Percentiles rank a stretch among this genome's conserved stretches.
These are phyloP conservation scores for Lumnitzera littorea DNA, from an alignment of 345 rosid species.

Conservation along the genomic window DNA sequence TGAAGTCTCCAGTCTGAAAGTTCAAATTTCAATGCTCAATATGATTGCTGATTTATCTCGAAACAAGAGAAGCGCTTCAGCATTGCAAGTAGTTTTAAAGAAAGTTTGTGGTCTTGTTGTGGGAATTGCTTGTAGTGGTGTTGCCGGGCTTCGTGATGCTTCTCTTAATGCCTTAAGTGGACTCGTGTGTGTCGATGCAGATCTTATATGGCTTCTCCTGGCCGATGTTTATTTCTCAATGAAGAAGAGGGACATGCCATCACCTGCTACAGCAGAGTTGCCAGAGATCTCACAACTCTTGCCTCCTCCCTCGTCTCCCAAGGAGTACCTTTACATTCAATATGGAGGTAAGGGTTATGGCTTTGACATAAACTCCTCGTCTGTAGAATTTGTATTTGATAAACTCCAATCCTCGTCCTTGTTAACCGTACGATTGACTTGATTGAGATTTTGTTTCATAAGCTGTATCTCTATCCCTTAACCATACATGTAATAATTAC, in stretches of 20 bases:
- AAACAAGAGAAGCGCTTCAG: constrained; percentile 58
- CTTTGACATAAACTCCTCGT: constrained; percentile 50
- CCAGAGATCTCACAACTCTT: constrained; percentile 36
- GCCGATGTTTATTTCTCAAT: constrained; percentile 72
- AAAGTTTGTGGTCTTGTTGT: constrained; percentile 79
- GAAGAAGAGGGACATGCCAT: constrained; percentile 43
- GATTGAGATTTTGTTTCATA: not conserved
- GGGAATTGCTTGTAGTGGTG: constrained; percentile 79
- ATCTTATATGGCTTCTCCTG: constrained; percentile 84
- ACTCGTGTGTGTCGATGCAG: constrained; percentile 73
- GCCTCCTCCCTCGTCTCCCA: constrained; percentile 36
- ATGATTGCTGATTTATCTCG: constrained; percentile 67
- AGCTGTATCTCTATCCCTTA: too few relatives aligned
- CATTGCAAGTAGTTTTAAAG: constrained; percentile 65
- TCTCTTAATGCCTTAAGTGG: constrained; percentile 62
- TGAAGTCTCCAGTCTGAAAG: constrained; percentile 71
- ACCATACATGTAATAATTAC: too few relatives aligned
- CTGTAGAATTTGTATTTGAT: constrained; percentile 51
- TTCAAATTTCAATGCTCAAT: constrained; percentile 65
- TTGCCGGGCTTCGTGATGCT: constrained; percentile 55
- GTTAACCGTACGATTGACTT: constrained; percentile 26
- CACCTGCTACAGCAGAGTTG: constrained; percentile 47
- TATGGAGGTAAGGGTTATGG: constrained; percentile 78
- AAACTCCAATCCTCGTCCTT: constrained; percentile 43
- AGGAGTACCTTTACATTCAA: constrained; percentile 51